These are phyloP conservation scores for Chlorella sp. DNA, from an alignment of 139 green algal genomes.

Conservation along the genomic window DNA sequence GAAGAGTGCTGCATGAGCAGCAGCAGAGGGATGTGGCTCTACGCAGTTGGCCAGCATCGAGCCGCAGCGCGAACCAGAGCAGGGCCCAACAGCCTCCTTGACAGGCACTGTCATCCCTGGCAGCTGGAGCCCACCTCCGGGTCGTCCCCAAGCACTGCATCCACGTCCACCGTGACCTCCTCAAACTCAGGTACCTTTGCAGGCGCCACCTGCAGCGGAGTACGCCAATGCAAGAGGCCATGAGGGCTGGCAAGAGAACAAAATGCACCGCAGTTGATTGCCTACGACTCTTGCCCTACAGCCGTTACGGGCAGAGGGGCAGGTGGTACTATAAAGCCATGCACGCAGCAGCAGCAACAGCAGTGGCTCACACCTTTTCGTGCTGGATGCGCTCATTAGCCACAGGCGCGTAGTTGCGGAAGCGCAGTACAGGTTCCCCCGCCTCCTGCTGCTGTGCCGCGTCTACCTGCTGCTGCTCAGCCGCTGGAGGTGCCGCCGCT, in stretches of 20 bases:
- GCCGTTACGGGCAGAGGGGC: too few relatives aligned
- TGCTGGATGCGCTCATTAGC: slow-evolving; percentile 82
- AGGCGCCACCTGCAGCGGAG: slow-evolving; percentile 53
- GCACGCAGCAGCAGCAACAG: too few relatives aligned
- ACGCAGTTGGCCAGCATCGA: too few relatives aligned
- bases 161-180: slow-evolving; percentile 60
- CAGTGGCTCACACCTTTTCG: slow-evolving; percentile 54
- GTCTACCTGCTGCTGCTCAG: not conserved
- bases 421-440: slow-evolving; percentile 76
- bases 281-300: too few relatives aligned
- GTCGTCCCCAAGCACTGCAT: slow-evolving; percentile 58
- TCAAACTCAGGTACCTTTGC: slow-evolving; percentile 73
- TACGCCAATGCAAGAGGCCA: not conserved
- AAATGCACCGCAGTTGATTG: too few relatives aligned
- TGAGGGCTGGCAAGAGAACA: not conserved
- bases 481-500: not conserved
- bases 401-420: slow-evolving; percentile 81
- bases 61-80: too few relatives aligned
- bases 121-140: slow-evolving; percentile 44
- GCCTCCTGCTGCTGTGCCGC: not conserved
- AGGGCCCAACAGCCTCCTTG: too few relatives aligned
- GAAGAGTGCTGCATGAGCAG: too few relatives aligned
- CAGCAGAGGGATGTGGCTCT: too few relatives aligned
- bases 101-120: not conserved
- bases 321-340: too few relatives aligned